Base-by-base conservation (phyloP, 1,139 yeast genomes). In the Saccharomycopsis crataegensis region DNA sequence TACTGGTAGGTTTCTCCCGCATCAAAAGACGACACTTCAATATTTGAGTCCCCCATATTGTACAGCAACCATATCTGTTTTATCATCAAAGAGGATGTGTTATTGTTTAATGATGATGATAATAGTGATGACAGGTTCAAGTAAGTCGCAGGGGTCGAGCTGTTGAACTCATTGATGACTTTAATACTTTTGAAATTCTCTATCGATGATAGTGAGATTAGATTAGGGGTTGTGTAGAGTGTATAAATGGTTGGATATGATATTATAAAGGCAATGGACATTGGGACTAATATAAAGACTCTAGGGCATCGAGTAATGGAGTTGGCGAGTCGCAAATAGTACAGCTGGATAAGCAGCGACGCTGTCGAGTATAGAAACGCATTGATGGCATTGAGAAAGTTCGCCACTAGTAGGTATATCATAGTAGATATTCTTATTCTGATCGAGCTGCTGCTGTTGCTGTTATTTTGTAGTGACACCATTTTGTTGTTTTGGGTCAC, bases 201-300 rank as follows among this genome's bases (percentile, higher is more conserved):
- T 47, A 17, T 43, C 11, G 36, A 43, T 9, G 22, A 46, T 17
- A 34, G 49, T 14, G 32, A 48, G 40, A n/a, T 46, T 40, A 6
- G 53, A 47, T 14, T 49, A 48, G 16, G 56, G 32, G 37, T 38
- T n/a, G 40, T 46, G 17, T 32, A 28, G 11, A 41, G 22, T 6
- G 50, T 50, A 16, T 50, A 50, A n/a, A 77, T 59, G 1, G 78
- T 64, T 1, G 81, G 80, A 62, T 79, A 82, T 7, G 84, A 74
- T n/a, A 80, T 58, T 2, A 77, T 66, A 57, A 80, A 77, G 2
- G 75, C 69, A 3, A 79, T 51, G 4, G 80, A 65, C 2, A 79
- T 69, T 0, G 86, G 83, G 66, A 77, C 63, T 34, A 82, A 65
- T 16, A 82, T 80, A 56, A 70, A 72, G 6, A 64, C 60, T 42